Evolutionary conservation across 371 early-diverging fungal species (phyloP).

Genomic region (Coemansia sp.): DNA sequence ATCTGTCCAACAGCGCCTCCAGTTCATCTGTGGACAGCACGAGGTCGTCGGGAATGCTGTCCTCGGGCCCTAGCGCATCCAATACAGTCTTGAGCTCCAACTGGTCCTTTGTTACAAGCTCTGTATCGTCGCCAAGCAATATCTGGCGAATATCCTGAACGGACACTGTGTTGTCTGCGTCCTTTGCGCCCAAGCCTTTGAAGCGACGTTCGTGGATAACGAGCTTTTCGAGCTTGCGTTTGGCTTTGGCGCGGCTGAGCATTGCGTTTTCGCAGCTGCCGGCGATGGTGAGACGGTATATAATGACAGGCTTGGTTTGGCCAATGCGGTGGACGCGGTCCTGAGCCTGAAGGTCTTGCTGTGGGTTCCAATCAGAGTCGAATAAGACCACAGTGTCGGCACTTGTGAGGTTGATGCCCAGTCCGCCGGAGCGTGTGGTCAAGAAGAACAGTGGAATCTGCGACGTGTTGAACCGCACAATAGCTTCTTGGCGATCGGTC

Average conservation of each 20-base stretch:
- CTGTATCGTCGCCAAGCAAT: constrained; percentile 65
- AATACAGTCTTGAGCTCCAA: constrained; percentile 16
- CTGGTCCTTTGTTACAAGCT: constrained; percentile 46
- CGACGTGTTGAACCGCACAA: constrained; percentile 61
- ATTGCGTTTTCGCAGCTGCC: constrained; percentile 85
- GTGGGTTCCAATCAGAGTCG: constrained; percentile 97
- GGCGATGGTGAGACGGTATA: constrained; percentile 85
- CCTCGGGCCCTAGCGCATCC: constrained; percentile 24
- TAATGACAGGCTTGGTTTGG: constrained; percentile 85
- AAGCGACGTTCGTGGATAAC: constrained; percentile 81
- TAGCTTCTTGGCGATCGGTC: constrained; percentile 75
- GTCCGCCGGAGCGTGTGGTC: constrained; percentile 95
- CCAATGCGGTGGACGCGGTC: constrained; percentile 97
- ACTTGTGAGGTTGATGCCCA: constrained; percentile 92
- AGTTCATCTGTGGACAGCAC: constrained; percentile 35
- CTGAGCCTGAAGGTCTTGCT: constrained; percentile 96
- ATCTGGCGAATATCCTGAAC: constrained; percentile 73
- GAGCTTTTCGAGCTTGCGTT: constrained; percentile 85
- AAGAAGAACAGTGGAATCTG: constrained; percentile 83
- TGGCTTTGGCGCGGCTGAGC: constrained; percentile 73
- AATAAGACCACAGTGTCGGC: constrained; percentile 94
- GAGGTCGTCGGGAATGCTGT: constrained; percentile 34
- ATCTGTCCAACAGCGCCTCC: constrained; percentile 39
- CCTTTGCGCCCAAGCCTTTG: constrained; percentile 50
- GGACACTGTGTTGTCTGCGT: constrained; percentile 44